phyloP scores from a whole-genome alignment of 106 monocot genomes.

The Dendrobium catenatum region DNA sequence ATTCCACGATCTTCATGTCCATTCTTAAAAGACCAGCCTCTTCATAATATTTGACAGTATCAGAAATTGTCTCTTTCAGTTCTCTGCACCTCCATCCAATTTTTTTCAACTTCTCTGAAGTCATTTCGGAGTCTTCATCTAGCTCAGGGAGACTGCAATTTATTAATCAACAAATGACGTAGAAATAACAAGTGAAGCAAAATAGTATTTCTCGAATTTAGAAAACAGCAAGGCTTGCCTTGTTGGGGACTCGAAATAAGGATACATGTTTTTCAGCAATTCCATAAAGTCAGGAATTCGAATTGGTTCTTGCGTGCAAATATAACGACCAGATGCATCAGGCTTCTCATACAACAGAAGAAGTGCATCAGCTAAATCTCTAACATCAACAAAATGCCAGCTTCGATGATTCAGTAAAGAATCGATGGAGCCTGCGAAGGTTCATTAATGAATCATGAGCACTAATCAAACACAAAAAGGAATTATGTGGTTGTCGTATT shows the following conservation, averaged over 20 bases:
- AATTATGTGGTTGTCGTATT: too few species aligned
- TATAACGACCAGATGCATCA: conserved; percentile 45
- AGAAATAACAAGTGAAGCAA: too few species aligned
- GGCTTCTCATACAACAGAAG: conserved; percentile 33
- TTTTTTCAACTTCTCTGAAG: conserved; percentile 25
- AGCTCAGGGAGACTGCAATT: background rate
- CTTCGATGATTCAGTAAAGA: background rate
- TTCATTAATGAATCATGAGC: too few species aligned
- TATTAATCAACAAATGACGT: too few species aligned
- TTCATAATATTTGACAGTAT: conserved; percentile 20
- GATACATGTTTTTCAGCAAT: conserved; percentile 31
- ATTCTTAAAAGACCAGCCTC: conserved; percentile 20
- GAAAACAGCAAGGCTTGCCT: conserved; percentile 3
- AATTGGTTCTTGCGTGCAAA: conserved; percentile 18
- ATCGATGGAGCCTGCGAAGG: background rate
- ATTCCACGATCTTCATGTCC: background rate
- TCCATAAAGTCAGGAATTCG: conserved; percentile 13
- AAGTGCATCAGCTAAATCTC: conserved; percentile 43
- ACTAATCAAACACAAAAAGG: too few species aligned
- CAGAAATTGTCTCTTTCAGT: conserved; percentile 22
- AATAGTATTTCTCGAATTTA: background rate
- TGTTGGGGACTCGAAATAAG: conserved; percentile 19
- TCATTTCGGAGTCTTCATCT: background rate
- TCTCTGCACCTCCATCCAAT: conserved; percentile 33
- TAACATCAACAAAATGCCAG: conserved; percentile 33